Evolutionary conservation across 352 stramenopile genomes (phyloP), one percentile per base, ranked within the genome.

Genomic region (Phytophthora crassamura): DNA sequence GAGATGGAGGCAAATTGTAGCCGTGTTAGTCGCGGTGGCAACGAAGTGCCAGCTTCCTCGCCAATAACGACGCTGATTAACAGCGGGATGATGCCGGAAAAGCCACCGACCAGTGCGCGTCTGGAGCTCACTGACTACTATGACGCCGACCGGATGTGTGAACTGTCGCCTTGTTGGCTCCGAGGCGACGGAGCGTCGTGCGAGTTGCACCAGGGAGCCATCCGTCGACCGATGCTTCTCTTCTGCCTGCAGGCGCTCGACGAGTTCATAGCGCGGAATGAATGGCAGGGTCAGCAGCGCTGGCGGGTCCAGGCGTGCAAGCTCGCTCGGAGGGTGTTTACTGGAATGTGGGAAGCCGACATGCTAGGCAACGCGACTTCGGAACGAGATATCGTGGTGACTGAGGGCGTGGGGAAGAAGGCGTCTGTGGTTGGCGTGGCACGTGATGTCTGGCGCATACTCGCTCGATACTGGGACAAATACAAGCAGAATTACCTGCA

Each of bases 241-340:
- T 93, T 93, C 50, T 90, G 78, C 33, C 64, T 93, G 12, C 85
- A 94, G 60, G 77, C 71, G 22, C 52, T 94, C 22, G 82, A 95
- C 63, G 78, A 94, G 58, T 91, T 88, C 54, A 78, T 95, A 39
- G 69, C 77, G 2, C 69, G 55, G 16, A 66, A 73, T 42, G 57
- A 66, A 51, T 72, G 74, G 52, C 55, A 70, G 38, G 63, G 38
- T 0, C 58, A 72, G 12, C 70, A 80, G 5, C 41, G 65, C 5
- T 90, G 81, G 57, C 64, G 82, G 46, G 59, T 88, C 2, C 56
- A 75, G 40, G 72, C 70, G 0, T 91, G 84, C 51, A 79, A 78
- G 11, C 12, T 91, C 2, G 82, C 85, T 32, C 74, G 84, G 7
- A 62, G 72, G 25, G 72, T 91, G 8, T 84, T 95, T 50, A 73